phyloP scores from a whole-genome alignment of 805 yeast genomes.

The Cyberlindnera xishuangbannaensis region DNA sequence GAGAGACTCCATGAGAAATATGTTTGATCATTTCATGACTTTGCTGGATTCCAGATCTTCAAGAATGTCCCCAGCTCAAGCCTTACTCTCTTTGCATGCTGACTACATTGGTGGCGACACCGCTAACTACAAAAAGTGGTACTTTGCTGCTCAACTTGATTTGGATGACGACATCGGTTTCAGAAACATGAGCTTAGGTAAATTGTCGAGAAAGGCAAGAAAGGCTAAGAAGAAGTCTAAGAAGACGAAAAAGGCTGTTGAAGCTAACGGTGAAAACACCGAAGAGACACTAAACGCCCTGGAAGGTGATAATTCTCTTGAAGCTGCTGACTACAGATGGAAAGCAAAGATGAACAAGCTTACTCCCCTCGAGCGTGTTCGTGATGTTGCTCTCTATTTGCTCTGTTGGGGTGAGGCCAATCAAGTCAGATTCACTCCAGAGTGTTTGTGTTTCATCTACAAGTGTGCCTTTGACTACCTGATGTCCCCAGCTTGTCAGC shows the following conservation, averaged over 20 bases:
- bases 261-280: constrained; percentile 54
- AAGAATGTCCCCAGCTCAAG: constrained; percentile 87
- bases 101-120: constrained; percentile 86
- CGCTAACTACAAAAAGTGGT: constrained; percentile 85
- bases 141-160: constrained; percentile 82
- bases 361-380: constrained; percentile 71
- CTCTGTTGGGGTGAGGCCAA: constrained; percentile 88
- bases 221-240: constrained; percentile 77
- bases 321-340: constrained; percentile 81
- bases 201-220: constrained; percentile 71
- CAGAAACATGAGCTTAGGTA: constrained; percentile 74
- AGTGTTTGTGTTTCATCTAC: constrained; percentile 87
- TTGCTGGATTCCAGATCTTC: constrained; percentile 78
- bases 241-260: constrained; percentile 65
- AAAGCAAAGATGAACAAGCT: constrained; percentile 70
- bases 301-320: constrained; percentile 80
- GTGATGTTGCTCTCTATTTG: constrained; percentile 71
- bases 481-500: constrained; percentile 85
- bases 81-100: constrained; percentile 74
- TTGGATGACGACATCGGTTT: constrained; percentile 81
- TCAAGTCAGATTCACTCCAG: constrained; percentile 90
- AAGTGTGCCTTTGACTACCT: constrained; percentile 92
- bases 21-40: constrained; percentile 85
- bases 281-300: constrained; percentile 55
- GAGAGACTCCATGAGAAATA: constrained; percentile 88